phyloP scores from a whole-genome alignment of 768 basidiomycete genomes.

The Russula lepida region DNA sequence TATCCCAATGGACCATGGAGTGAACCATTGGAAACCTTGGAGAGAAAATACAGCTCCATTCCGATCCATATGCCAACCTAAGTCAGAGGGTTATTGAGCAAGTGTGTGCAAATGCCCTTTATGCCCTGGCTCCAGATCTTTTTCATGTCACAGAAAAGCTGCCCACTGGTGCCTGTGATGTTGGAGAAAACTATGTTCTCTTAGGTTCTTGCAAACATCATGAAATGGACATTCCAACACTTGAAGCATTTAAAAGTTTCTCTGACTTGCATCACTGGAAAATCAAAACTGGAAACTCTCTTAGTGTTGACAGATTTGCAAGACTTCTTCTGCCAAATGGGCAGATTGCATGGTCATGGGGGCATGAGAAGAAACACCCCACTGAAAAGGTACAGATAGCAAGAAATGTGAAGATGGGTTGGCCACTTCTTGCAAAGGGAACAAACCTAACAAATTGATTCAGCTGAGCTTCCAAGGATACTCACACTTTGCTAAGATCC shows the following conservation, averaged over 20 bases:
- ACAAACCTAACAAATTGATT: neutral
- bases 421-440: too few species aligned
- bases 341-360: neutral
- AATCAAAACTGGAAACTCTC: neutral
- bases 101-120: neutral
- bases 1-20: neutral
- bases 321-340: neutral
- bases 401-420: neutral
- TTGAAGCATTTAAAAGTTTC: neutral
- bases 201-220: neutral
- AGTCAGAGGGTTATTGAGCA: neutral
- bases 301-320: neutral
- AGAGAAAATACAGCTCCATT: neutral
- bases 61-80: neutral
- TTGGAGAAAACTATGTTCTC: neutral
- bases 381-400: neutral
- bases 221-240: neutral
- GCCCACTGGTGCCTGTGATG: neutral
- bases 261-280: neutral
- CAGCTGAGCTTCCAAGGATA: neutral
- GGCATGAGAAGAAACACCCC: neutral
- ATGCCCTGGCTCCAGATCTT: neutral
- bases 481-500: neutral
- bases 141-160: neutral
- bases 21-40: neutral